A percentile compares a stretch with the other conserved stretches of the same genome.
These are phyloP conservation scores for Ustilago lituana DNA, from an alignment of 1,284 basidiomycete genomes.

Conservation along the genomic window DNA sequence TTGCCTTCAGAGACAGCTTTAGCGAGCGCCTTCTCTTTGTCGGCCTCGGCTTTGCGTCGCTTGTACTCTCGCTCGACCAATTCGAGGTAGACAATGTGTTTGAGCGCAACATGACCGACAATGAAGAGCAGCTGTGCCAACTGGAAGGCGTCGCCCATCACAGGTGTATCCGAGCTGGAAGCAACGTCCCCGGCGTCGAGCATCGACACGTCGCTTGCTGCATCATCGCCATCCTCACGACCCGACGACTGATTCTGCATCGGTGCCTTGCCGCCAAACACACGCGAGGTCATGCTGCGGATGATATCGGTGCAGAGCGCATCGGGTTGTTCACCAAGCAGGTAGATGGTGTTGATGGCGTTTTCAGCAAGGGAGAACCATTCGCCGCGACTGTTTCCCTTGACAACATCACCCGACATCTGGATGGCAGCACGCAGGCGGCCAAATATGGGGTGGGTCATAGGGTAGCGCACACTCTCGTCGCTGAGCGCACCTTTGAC, in stretches of 20 bases:
- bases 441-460: constrained; percentile 86
- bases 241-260: not conserved
- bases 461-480: constrained; percentile 84
- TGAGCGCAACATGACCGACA: constrained; percentile 95
- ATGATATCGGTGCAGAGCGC: constrained; percentile 82
- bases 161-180: constrained; percentile 18
- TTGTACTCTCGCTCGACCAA: constrained; percentile 97
- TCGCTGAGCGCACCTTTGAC: constrained; percentile 85
- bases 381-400: constrained; percentile 41
- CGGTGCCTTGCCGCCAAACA: constrained; percentile 72
- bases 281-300: constrained; percentile 79
- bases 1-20: constrained; percentile 55
- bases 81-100: constrained; percentile 96
- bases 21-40: constrained; percentile 68
- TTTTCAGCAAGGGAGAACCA: constrained; percentile 94
- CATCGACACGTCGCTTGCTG: constrained; percentile 41
- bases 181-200: constrained; percentile 21
- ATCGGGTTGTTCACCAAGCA: constrained; percentile 92
- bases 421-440: constrained; percentile 76
- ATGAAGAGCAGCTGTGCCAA: constrained; percentile 91
- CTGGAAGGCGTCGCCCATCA: constrained; percentile 73
- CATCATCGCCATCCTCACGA: constrained; percentile 23
- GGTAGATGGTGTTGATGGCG: constrained; percentile 94
- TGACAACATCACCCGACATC: constrained; percentile 36
- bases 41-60: constrained; percentile 88